phyloP scores from a whole-genome alignment of 768 basidiomycete genomes.

The Mycena polygramma region DNA sequence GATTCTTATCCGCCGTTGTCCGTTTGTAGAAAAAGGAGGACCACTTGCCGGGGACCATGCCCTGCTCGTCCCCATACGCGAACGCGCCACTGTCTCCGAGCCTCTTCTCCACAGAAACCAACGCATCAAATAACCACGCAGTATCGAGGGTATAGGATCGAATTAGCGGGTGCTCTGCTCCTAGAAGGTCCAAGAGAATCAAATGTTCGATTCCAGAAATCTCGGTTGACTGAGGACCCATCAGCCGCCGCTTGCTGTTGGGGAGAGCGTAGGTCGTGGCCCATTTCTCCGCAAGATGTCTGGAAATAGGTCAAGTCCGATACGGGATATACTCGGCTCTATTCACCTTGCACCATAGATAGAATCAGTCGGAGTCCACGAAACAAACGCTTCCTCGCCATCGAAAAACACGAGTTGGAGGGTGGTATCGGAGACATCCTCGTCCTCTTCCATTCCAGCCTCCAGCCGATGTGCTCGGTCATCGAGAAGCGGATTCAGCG shows the following conservation, averaged over 20 bases:
- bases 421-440: conserved; percentile 85
- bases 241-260: conserved; percentile 68
- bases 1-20: conserved; percentile 49
- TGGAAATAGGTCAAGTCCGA: conserved; percentile 45
- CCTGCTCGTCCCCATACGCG: conserved; percentile 56
- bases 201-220: conserved; percentile 89
- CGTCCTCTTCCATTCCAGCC: conserved; percentile 72
- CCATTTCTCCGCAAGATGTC: conserved; percentile 94
- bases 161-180: conserved; percentile 79
- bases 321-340: conserved; percentile 2
- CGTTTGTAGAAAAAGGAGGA: conserved; percentile 78
- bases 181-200: conserved; percentile 93
- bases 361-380: conserved; percentile 92
- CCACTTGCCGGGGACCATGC: conserved; percentile 64
- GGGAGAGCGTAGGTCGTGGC: conserved; percentile 73
- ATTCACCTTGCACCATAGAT: conserved; percentile 93
- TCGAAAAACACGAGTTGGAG: conserved; percentile 96
- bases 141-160: conserved; percentile 89
- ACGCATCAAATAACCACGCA: conserved; percentile 90
- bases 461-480: conserved; percentile 67
- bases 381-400: conserved; percentile 95
- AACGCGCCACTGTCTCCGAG: conserved; percentile 78
- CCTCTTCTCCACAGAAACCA: conserved; percentile 79
- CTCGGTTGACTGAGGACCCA: conserved; percentile 69
- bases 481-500: conserved; percentile 80